Evolutionary conservation across 495 filamentous ascomycete species (phyloP).

Genomic region (Aspergillus saccharolyticus): DNA sequence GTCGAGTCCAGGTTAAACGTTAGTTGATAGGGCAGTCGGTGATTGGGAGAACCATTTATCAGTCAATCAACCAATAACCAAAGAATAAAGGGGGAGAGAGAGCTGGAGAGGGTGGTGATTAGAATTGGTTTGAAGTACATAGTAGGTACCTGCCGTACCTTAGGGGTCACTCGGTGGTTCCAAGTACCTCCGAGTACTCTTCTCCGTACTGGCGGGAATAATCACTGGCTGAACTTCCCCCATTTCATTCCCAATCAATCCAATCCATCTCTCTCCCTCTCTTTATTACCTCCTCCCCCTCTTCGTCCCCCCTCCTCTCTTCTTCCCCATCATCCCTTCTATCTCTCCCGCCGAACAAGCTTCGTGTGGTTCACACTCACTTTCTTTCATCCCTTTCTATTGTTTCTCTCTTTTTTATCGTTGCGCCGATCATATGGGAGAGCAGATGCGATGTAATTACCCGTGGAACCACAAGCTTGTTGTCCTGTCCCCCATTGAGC

Average conservation of each 20-base stretch:
- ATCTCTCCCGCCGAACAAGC: neutral
- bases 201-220: neutral
- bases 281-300: constrained; percentile 1
- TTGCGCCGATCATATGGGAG: constrained; percentile 17
- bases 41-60: neutral
- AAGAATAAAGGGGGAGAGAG: neutral
- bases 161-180: no score
- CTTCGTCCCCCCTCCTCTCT: neutral
- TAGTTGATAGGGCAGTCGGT: no score
- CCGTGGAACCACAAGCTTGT: constrained; percentile 19
- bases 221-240: no score
- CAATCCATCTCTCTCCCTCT: neutral
- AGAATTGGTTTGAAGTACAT: no score
- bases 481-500: constrained; percentile 18
- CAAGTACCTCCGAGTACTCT: no score
- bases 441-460: constrained; percentile 36
- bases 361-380: constrained; percentile 6
- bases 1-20: no score
- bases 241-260: neutral
- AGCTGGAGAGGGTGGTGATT: no score
- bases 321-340: constrained; percentile 4
- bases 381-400: constrained; percentile 1
- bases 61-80: no score
- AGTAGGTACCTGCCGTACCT: no score
- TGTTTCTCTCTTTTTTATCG: neutral